These are phyloP conservation scores for Blastobotrys indianensis DNA, from an alignment of 1,139 yeast genomes.

Conservation along the genomic window DNA sequence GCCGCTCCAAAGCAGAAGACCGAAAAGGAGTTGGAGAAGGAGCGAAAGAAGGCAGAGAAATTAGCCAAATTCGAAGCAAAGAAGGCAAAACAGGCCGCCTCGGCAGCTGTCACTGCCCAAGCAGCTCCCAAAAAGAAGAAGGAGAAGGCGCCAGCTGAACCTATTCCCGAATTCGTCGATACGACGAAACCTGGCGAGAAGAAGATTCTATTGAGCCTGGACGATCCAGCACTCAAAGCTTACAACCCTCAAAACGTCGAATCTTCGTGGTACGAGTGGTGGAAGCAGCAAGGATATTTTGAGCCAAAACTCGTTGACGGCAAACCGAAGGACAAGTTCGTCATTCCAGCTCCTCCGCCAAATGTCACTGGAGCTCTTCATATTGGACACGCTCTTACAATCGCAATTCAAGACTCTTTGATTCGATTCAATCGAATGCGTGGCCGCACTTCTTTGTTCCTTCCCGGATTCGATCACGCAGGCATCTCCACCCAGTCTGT, in stretches of 20 bases:
- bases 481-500: slow-evolving; percentile 99
- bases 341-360: slow-evolving; percentile 98
- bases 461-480: slow-evolving; percentile 98
- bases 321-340: slow-evolving; percentile 74
- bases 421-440: slow-evolving; percentile 95
- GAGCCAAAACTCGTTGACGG: slow-evolving; percentile 86
- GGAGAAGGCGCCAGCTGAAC: slow-evolving; percentile 68
- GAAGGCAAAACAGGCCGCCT: slow-evolving; percentile 67
- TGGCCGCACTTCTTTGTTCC: slow-evolving; percentile 86
- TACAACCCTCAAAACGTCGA: slow-evolving; percentile 91
- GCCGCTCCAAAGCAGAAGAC: slow-evolving; percentile 35
- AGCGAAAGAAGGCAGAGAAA: slow-evolving; percentile 94
- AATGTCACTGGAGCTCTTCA: slow-evolving; percentile 98
- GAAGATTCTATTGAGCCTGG: slow-evolving; percentile 75
- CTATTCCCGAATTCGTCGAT: slow-evolving; percentile 77
- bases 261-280: slow-evolving; percentile 97
- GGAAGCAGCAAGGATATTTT: slow-evolving; percentile 84
- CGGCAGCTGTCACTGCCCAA: slow-evolving; percentile 36
- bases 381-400: slow-evolving; percentile 97
- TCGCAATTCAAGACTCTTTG: slow-evolving; percentile 88
- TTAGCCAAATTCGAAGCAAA: slow-evolving; percentile 92
- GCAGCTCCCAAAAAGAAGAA: slow-evolving; percentile 53
- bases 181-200: slow-evolving; percentile 83
- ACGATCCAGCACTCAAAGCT: slow-evolving; percentile 90
- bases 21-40: slow-evolving; percentile 64